phyloP scores from a whole-genome alignment of 805 yeast genomes.

The Zygosaccharomyces gambellarensis region DNA sequence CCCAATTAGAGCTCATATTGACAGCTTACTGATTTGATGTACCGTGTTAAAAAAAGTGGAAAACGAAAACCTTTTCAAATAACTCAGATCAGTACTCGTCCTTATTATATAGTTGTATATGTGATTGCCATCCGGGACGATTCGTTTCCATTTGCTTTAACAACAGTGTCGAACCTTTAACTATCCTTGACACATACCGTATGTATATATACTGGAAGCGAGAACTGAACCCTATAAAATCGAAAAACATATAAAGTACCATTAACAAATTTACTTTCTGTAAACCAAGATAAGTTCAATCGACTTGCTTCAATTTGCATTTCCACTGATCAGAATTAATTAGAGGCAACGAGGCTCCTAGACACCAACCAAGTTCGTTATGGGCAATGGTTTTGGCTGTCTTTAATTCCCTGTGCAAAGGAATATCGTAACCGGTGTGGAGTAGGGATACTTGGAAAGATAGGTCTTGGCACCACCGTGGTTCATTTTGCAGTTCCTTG shows the following conservation, averaged over 20 bases:
- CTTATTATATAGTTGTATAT: not conserved
- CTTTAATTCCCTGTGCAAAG: conserved; percentile 79
- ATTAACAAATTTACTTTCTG: not conserved
- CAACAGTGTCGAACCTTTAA: not conserved
- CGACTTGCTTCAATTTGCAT: conserved; percentile 38
- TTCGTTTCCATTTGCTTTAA: not conserved
- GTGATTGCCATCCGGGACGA: not conserved
- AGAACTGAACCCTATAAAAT: not conserved
- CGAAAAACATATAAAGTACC: not conserved
- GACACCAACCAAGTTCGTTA: conserved; percentile 97
- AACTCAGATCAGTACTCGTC: too few species aligned
- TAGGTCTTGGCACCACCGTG: conserved; percentile 91
- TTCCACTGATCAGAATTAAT: conserved; percentile 71
- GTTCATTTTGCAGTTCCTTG: conserved; percentile 64
- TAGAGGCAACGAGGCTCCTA: conserved; percentile 93
- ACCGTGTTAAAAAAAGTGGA: too few species aligned
- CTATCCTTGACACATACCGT: not conserved
- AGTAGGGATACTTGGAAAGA: conserved; percentile 84
- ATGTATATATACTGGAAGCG: not conserved
- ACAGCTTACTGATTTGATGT: too few species aligned
- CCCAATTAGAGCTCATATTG: not conserved
- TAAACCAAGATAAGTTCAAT: not conserved
- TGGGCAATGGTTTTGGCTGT: conserved; percentile 86
- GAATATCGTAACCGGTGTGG: conserved; percentile 96
- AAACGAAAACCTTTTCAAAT: not conserved